Percentiles rank a stretch among this genome's conserved stretches.
phyloP scores from a whole-genome alignment of 768 basidiomycete genomes.

The Udeniomyces megalosporus region DNA sequence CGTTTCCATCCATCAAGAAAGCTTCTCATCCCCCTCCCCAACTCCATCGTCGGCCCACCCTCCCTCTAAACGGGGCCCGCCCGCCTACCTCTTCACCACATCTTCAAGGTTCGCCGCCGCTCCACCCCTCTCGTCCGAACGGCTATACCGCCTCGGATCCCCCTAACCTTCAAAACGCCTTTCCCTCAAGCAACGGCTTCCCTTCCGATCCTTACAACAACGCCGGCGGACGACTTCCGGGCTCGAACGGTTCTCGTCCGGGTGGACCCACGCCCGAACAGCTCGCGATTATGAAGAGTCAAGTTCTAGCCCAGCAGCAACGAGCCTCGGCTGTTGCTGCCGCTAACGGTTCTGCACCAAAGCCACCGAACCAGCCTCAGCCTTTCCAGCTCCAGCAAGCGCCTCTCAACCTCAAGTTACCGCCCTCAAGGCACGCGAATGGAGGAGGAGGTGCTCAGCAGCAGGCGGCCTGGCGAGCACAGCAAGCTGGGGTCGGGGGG shows the following conservation, averaged over 20 bases:
- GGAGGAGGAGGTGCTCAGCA: neutral
- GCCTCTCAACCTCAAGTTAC: constrained; percentile 3
- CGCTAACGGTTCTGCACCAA: neutral
- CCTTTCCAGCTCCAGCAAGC: neutral
- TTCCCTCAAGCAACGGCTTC: neutral
- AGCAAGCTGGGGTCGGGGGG: neutral
- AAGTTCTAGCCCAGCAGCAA: neutral
- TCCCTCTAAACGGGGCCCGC: too few species aligned
- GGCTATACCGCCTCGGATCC: neutral
- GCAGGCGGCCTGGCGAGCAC: constrained; percentile 2
- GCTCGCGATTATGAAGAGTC: neutral
- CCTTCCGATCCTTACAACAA: neutral
- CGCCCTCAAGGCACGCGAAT: constrained; percentile 2
- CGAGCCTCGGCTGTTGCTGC: neutral
- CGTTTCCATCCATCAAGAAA: too few species aligned
- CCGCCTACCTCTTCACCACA: too few species aligned
- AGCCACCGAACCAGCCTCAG: neutral
- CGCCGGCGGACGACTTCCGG: neutral
- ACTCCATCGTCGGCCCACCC: too few species aligned
- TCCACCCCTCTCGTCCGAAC: neutral
- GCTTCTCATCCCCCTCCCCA: too few species aligned
- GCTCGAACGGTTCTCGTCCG: neutral
- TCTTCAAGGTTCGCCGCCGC: constrained; percentile 1
- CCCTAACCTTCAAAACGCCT: neutral
- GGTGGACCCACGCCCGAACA: neutral